phyloP scores from a whole-genome alignment of 176 grass and related monocot genomes.

The Themeda triandra region DNA sequence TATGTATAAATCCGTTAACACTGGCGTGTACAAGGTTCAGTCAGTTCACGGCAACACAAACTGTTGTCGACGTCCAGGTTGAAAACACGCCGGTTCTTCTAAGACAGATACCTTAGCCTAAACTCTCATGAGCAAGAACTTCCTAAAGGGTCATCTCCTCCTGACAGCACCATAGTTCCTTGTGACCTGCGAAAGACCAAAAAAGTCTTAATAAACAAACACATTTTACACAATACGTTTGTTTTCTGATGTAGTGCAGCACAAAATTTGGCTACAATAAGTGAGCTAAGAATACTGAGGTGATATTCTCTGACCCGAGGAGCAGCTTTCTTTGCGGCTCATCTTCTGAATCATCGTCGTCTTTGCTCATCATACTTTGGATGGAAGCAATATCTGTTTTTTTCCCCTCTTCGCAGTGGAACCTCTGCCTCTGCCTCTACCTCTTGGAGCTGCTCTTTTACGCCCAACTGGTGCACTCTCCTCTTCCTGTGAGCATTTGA shows the following conservation, averaged over 20 bases:
- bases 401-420: conserved; percentile 65
- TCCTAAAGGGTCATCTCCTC: conserved; percentile 49
- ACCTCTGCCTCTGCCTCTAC: no score
- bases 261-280: background rate
- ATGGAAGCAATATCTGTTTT: conserved; percentile 69
- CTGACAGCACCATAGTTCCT: conserved; percentile 72
- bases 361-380: conserved; percentile 59
- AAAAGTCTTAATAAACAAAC: background rate
- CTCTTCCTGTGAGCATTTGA: no score
- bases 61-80: background rate
- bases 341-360: conserved; percentile 71
- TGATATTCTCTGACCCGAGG: conserved; percentile 46
- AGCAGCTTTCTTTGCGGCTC: conserved; percentile 56
- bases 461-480: no score
- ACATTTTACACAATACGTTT: background rate
- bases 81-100: background rate
- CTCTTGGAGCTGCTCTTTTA: no score
- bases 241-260: background rate
- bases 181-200: conserved; percentile 36
- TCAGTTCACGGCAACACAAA: background rate
- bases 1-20: conserved; percentile 3
- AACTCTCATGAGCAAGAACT: background rate
- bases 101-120: background rate
- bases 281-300: background rate
- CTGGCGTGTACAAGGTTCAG: background rate